These are phyloP conservation scores for Emergomyces pasteurianus DNA, from an alignment of 2,329 filamentous ascomycete genomes.

Conservation along the genomic window DNA sequence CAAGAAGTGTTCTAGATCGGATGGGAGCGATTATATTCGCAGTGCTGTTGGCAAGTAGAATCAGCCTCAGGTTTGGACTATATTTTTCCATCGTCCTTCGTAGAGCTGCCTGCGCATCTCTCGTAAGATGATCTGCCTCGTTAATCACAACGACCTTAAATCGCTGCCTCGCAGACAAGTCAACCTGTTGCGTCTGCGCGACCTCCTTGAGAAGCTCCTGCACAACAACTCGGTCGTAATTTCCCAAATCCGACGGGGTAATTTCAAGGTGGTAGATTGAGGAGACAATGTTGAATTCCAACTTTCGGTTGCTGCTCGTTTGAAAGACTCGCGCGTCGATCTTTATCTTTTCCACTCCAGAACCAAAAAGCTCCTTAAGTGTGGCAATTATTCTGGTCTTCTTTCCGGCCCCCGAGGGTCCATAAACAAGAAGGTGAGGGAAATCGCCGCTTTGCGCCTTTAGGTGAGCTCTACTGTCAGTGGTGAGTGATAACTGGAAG, in stretches of 20 bases:
- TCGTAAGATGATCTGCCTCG: slow-evolving; percentile 85
- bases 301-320: slow-evolving; percentile 87
- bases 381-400: slow-evolving; percentile 96
- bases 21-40: slow-evolving; percentile 99
- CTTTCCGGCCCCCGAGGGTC: slow-evolving; percentile 90
- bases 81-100: slow-evolving; percentile 99
- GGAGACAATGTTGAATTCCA: slow-evolving; percentile 97
- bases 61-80: slow-evolving; percentile 83
- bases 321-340: slow-evolving; percentile 96
- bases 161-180: slow-evolving; percentile 73
- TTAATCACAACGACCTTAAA: slow-evolving; percentile 99
- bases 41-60: slow-evolving; percentile 87
- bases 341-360: slow-evolving; percentile 99
- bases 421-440: slow-evolving; percentile 92
- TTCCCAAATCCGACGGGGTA: slow-evolving; percentile 91
- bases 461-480: slow-evolving; percentile 9
- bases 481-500: not conserved
- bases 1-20: slow-evolving; percentile 76
- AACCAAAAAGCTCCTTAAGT: slow-evolving; percentile 85
- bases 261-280: slow-evolving; percentile 98
- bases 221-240: slow-evolving; percentile 88
- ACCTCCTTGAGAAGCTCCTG: slow-evolving; percentile 96
- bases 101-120: slow-evolving; percentile 90
- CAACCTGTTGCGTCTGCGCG: slow-evolving; percentile 98
- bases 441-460: slow-evolving; percentile 96